Evolutionary conservation across 768 basidiomycete genomes (phyloP), one percentile per base, ranked within the genome.

Genomic region (Daedaleopsis sinensis): DNA sequence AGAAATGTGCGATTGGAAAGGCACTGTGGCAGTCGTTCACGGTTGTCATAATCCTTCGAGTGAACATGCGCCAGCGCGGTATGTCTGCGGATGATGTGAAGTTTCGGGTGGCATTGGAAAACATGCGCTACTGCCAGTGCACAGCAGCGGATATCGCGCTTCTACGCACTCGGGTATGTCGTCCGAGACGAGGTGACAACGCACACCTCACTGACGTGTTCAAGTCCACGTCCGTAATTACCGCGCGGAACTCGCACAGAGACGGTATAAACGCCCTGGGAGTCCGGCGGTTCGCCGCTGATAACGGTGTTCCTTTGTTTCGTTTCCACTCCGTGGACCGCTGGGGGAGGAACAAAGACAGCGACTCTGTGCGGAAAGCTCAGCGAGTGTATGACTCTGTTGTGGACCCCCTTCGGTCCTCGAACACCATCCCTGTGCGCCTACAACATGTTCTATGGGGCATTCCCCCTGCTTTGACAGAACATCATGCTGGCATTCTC

Each of bases 21-120:
- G 52, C 60, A 3, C 27, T 66, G 3, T 70, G 69, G 69, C 67
- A 67, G 54, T 36, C 46, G 21, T 54, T 68, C 27, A 68, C 61
- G 10, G 64, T 56, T 15, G 67, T 67, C 1, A 66, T 70, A 7
- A 60, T 70, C 23, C 42, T 70, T 10, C 16, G 64, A 5, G n/a
- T 65, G 37, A 67, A 67, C 35, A 68, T 68, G 67, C 35, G 64
- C 9, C 69, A 70, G 50, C 36, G 38, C 27, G 47, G 52, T 9
- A 5, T 57, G 52, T 59, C 68, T 10, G 13, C 21, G 37, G 15
- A 7, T 8, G 37, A 38, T 15, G 37, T 38, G 8, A 15, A 15
- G 8, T 38, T 38, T 38, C 37, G 37, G 8, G 15, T 15, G 15
- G 37, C 37, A 38, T 15, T 38, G 15, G 37, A 38, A 38, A 38